Conservation (phyloP, 1,284 basidiomycete genomes). For the Calocybe gambosa region DNA sequence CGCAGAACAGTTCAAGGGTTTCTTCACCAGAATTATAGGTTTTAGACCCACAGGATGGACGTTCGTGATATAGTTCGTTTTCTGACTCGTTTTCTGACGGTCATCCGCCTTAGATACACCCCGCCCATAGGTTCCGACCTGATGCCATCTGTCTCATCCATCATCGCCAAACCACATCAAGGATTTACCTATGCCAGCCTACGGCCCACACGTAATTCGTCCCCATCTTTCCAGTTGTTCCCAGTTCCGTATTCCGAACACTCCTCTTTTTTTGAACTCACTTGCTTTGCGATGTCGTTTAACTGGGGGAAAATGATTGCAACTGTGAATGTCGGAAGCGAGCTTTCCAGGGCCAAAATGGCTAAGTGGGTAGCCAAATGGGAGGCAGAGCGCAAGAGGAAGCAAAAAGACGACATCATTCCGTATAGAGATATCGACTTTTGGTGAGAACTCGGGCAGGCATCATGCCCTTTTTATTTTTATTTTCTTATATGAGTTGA, state of each 20-base stretch:
- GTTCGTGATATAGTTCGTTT: constrained; percentile 36
- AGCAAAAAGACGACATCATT: constrained; percentile 46
- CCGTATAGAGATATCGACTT: constrained; percentile 59
- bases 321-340: constrained; percentile 90
- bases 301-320: constrained; percentile 86
- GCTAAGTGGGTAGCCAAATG: constrained; percentile 81
- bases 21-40: constrained; percentile 72
- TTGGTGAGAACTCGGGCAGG: constrained; percentile 40
- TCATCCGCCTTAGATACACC: constrained; percentile 47
- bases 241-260: constrained; percentile 96
- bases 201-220: constrained; percentile 68
- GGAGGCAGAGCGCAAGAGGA: constrained; percentile 73
- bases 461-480: neutral
- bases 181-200: constrained; percentile 67
- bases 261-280: constrained; percentile 90
- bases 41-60: constrained; percentile 96
- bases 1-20: constrained; percentile 67
- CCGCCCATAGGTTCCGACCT: constrained; percentile 64
- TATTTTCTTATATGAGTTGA: too few species aligned
- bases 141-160: constrained; percentile 53
- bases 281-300: constrained; percentile 86
- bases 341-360: constrained; percentile 78
- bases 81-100: neutral
- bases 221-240: constrained; percentile 65
- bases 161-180: constrained; percentile 60